These are phyloP conservation scores for Venturia oleaginea DNA, from an alignment of 2,329 filamentous ascomycete genomes.

Conservation along the genomic window DNA sequence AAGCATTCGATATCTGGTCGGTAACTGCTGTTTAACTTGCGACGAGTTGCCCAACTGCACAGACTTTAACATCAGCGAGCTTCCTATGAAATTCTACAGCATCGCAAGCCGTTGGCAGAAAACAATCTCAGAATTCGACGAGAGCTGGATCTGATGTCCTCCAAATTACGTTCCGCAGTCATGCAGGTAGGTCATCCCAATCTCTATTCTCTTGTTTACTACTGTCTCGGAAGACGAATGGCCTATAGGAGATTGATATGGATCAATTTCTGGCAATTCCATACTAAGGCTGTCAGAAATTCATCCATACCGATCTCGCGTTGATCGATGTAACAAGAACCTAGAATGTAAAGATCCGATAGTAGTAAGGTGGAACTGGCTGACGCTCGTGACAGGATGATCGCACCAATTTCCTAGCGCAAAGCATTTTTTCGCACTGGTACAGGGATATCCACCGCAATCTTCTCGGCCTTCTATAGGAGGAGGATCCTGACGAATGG, in stretches of 20 bases:
- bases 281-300: not conserved
- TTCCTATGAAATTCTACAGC: not conserved
- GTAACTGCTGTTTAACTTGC: not conserved
- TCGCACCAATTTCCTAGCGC: not conserved
- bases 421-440: not conserved
- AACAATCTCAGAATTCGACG: not conserved
- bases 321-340: not conserved
- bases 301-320: not conserved
- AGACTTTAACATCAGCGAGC: not conserved
- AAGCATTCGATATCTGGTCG: not conserved
- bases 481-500: too few species aligned
- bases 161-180: not conserved
- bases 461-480: not conserved
- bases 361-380: not conserved
- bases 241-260: too few species aligned
- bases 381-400: not conserved
- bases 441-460: not conserved
- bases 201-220: too few species aligned
- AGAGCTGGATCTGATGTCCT: not conserved
- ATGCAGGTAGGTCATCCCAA: not conserved
- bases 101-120: not conserved
- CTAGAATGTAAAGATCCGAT: not conserved
- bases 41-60: not conserved
- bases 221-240: too few species aligned
- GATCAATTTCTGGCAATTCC: not conserved